phyloP scores from a whole-genome alignment of 305 asterid species.

The Fraxinus sp. region DNA sequence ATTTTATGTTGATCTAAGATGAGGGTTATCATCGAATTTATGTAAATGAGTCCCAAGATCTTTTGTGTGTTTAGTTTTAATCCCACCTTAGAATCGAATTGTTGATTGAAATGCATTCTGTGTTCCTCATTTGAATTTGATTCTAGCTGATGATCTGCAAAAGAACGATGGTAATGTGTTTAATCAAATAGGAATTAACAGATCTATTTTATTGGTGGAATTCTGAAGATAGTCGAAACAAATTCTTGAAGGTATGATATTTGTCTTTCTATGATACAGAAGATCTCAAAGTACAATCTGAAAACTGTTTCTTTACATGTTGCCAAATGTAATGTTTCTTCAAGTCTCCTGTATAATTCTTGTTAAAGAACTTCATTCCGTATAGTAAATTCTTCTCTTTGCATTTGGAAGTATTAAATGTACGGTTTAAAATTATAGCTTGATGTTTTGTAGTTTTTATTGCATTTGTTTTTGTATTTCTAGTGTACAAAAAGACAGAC shows the following conservation, averaged over 20 bases:
- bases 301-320: neutral
- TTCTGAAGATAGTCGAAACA: neutral
- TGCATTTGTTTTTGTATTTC: neutral
- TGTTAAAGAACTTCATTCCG: neutral
- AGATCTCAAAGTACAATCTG: neutral
- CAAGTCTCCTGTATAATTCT: neutral
- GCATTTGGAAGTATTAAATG: neutral
- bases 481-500: constrained; percentile 1
- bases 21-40: neutral
- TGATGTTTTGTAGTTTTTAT: neutral
- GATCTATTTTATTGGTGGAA: neutral
- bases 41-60: neutral
- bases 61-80: neutral
- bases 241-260: neutral
- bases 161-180: neutral
- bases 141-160: neutral
- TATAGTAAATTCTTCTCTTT: neutral
- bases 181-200: neutral
- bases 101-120: neutral
- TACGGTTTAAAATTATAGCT: neutral
- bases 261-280: neutral
- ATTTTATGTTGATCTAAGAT: neutral
- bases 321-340: neutral
- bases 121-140: neutral
- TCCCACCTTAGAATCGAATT: neutral